Conservation (phyloP, 108 stramenopile species). For the Ochromonas danica region DNA sequence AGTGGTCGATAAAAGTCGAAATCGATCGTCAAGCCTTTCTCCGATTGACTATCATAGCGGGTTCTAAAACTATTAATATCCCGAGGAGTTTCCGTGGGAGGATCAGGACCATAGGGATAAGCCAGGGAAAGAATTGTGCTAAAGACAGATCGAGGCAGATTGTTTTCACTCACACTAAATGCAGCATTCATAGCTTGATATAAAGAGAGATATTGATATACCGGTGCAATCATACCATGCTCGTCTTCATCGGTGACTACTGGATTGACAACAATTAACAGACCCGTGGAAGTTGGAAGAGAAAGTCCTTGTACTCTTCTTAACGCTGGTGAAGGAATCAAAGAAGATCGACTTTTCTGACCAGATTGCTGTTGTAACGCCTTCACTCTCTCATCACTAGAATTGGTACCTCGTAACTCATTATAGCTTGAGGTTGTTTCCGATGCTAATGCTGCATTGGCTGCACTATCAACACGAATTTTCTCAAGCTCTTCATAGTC, state of each 20-base stretch:
- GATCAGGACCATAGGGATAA: too few relatives aligned
- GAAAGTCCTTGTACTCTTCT: constrained; percentile 15
- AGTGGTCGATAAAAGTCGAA: too few relatives aligned
- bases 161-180: constrained; percentile 17
- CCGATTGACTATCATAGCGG: too few relatives aligned
- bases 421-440: constrained; percentile 16
- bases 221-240: constrained; percentile 13
- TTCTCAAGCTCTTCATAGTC: constrained; percentile 15
- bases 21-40: too few relatives aligned
- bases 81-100: too few relatives aligned
- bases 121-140: constrained; percentile 15
- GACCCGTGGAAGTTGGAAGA: constrained; percentile 13
- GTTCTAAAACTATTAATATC: too few relatives aligned
- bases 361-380: constrained; percentile 14
- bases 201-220: constrained; percentile 17
- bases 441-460: constrained; percentile 14
- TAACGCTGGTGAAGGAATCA: constrained; percentile 15
- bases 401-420: constrained; percentile 15
- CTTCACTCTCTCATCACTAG: constrained; percentile 15
- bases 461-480: constrained; percentile 15
- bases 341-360: constrained; percentile 16
- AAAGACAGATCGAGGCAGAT: constrained; percentile 15
- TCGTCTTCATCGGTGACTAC: constrained; percentile 14
- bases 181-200: constrained; percentile 15
- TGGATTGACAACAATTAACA: constrained; percentile 17